A percentile compares a stretch with the other conserved stretches of the same genome.
Evolutionary conservation across 768 basidiomycete genomes (phyloP).

Genomic region (Podaxis sp.): DNA sequence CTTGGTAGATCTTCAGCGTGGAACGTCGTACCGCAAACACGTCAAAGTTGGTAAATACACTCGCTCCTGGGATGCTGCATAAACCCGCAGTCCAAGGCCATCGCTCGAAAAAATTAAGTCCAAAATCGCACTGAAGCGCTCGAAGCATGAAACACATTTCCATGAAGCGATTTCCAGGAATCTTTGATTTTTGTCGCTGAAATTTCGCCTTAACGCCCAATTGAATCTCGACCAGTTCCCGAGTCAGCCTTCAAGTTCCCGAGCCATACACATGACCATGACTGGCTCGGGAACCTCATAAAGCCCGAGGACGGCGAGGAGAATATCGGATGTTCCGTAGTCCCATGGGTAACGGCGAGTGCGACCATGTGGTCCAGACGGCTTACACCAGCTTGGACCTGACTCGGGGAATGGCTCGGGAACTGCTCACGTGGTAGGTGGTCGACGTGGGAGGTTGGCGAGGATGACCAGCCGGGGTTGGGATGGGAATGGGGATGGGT

Average conservation of each 20-base stretch:
- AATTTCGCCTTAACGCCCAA: neutral
- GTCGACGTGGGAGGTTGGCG: neutral
- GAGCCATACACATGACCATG: slow-evolving; percentile 25
- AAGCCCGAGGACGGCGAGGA: slow-evolving; percentile 15
- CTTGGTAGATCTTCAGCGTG: too few species aligned
- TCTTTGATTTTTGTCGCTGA: neutral
- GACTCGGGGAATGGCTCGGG: slow-evolving; percentile 17
- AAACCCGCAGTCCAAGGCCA: too few species aligned
- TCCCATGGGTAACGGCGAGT: neutral
- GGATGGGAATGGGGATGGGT: neutral
- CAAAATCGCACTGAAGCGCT: too few species aligned
- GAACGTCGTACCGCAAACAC: too few species aligned
- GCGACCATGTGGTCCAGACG: slow-evolving; percentile 2
- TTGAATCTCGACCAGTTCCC: slow-evolving; percentile 28
- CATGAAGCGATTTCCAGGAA: too few species aligned
- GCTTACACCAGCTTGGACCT: neutral
- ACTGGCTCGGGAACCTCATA: slow-evolving; percentile 42
- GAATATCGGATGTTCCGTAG: neutral
- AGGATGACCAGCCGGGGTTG: neutral
- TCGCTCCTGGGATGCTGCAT: too few species aligned
- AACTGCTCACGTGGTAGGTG: slow-evolving; percentile 14
- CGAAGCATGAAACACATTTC: too few species aligned
- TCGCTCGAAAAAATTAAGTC: too few species aligned
- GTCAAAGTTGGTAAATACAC: too few species aligned
- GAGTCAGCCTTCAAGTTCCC: slow-evolving; percentile 38